Base-by-base conservation (phyloP, 176 grass and related monocot species). In the Typha latifolia region DNA sequence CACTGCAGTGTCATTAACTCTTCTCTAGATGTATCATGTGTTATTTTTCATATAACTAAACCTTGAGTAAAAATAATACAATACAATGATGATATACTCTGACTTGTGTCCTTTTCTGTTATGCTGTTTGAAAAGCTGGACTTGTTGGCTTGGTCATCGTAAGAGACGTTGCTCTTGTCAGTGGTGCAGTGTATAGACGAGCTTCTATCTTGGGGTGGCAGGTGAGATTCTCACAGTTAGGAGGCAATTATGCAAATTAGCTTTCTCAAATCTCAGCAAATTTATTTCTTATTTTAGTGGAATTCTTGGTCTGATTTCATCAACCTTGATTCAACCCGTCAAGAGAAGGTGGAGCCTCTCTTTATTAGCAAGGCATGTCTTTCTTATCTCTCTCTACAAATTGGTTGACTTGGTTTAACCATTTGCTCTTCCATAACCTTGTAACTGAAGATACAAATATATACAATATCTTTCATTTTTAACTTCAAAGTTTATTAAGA, bases 331-430 rank as follows among this genome's bases (percentile, higher is more conserved):
- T 78, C 78, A 66, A 78, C 77, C 74, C 66, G 78, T 21, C 73
- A 66, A 1, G 85, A 91, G 65, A 97, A 97, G 72, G 80, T 97
- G 32, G 73, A 91, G 32, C 93, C 93, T 52, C 82, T 97, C 66
- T 92, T 97, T 79, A 92, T 92, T 49, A 97, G 93, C 85, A 97
- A 97, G 88, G 92, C 80, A 66, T 75, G 62, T 14, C 74, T 69
- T 71, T 71, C 12, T 79, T 61, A 71, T 34, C 27, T 48, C 29
- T 53, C 18, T 70, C 3, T 68, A 68, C 56, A 48, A 18, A 6
- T 13, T 50, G 24, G 43, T 69, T 66, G 49, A 76, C 72, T 32
- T 18, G 61, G 63, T 75, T 68, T 55, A 14, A 10, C 37, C 10
- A 43, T 43, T 37, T 29, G 1, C 27, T 29, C 27, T 29, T 29